A percentile compares a stretch with the other conserved stretches of the same genome.
Evolutionary conservation across 331 rosid species (phyloP).

Genomic region (Spiraea crenata): DNA sequence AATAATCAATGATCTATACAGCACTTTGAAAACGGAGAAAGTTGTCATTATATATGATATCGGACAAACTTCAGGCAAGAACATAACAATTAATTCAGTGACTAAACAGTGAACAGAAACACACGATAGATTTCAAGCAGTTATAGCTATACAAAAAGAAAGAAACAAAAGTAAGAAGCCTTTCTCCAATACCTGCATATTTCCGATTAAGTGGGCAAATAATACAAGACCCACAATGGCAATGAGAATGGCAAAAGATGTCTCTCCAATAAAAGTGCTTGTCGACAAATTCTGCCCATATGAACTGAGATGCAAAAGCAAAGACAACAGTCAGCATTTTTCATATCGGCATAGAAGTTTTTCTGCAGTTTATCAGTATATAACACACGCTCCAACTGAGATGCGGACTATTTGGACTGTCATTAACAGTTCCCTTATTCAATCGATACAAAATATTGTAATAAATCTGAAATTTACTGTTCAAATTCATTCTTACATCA

Average conservation of each 20-base stretch:
- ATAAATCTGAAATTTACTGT: too few species aligned
- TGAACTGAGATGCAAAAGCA: constrained; percentile 60
- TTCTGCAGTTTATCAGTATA: not conserved
- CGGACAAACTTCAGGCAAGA: constrained; percentile 8
- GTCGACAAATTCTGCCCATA: constrained; percentile 90
- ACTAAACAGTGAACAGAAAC: not conserved
- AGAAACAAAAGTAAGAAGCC: constrained; percentile 15
- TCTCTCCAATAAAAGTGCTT: constrained; percentile 88
- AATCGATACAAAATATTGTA: too few species aligned
- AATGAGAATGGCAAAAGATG: constrained; percentile 86
- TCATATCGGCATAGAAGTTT: not conserved
- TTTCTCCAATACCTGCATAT: constrained; percentile 79
- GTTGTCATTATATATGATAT: not conserved
- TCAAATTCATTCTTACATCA: too few species aligned
- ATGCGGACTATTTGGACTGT: too few species aligned
- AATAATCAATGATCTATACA: not conserved
- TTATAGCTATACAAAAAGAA: constrained; percentile 3
- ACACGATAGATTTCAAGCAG: constrained; percentile 14
- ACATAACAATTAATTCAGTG: constrained; percentile 7
- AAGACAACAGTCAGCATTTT: constrained; percentile 14
- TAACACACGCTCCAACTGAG: not conserved
- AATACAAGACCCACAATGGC: constrained; percentile 94
- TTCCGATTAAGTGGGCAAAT: constrained; percentile 94
- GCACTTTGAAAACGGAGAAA: not conserved
- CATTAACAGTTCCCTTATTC: too few species aligned